These are phyloP conservation scores for Sextonia rubra DNA, from an alignment of 164 flowering plant species.

Conservation along the genomic window DNA sequence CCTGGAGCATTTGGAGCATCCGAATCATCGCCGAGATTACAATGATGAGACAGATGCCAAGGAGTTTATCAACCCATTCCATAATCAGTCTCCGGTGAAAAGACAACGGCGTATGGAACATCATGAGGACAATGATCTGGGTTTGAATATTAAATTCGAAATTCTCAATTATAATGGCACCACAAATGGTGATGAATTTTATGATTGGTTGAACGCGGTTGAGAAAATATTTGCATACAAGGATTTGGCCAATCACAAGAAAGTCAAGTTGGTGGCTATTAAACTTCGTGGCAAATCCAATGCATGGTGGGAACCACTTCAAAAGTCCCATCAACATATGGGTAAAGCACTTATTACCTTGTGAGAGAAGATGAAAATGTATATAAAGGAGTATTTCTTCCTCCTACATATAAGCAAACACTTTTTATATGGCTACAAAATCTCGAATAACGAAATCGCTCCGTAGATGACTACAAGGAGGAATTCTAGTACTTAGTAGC, in stretches of 20 bases:
- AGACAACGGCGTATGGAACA: no score
- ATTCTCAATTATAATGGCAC: no score
- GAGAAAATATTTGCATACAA: slow-evolving; percentile 3
- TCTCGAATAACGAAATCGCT: background rate
- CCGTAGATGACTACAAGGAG: background rate
- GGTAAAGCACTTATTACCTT: background rate
- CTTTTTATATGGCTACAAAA: background rate
- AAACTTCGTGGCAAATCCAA: background rate
- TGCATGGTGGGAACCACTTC: slow-evolving; percentile 11
- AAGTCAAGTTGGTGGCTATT: background rate
- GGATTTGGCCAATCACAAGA: background rate
- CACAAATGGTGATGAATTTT: background rate
- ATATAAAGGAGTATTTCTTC: background rate
- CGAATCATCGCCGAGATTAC: background rate
- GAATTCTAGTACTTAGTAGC: background rate
- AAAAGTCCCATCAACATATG: background rate
- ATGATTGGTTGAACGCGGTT: slow-evolving; percentile 1
- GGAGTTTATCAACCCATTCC: no score
- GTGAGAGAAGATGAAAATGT: background rate
- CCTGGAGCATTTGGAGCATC: background rate
- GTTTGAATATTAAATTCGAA: no score
- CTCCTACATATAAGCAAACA: background rate
- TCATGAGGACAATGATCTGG: no score
- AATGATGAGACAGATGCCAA: background rate
- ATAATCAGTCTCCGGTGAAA: no score